phyloP scores from a whole-genome alignment of 805 yeast species.

The Tetrapisispora namnaoensis region DNA sequence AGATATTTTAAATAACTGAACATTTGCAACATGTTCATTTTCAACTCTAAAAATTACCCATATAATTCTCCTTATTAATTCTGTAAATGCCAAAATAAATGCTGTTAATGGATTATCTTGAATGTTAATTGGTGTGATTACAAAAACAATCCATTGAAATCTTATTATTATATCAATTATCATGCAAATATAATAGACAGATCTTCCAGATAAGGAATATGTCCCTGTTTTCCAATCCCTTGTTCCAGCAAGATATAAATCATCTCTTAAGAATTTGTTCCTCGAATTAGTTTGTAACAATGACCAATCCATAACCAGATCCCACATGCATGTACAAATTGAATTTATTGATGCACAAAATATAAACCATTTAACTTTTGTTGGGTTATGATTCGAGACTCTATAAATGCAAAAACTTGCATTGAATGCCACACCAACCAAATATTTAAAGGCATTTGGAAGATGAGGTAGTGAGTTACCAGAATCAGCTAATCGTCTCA shows the following conservation, averaged over 20 bases:
- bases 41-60: conserved; percentile 94
- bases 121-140: conserved; percentile 59
- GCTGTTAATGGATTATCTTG: conserved; percentile 84
- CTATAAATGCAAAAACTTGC: conserved; percentile 70
- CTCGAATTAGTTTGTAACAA: conserved; percentile 53
- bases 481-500: conserved; percentile 84
- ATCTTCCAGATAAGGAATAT: conserved; percentile 21
- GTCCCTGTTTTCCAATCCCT: conserved; percentile 27
- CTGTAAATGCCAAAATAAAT: conserved; percentile 75
- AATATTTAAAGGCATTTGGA: conserved; percentile 76
- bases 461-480: conserved; percentile 95
- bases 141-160: conserved; percentile 89
- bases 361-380: conserved; percentile 51
- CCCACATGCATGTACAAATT: conserved; percentile 68
- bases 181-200: conserved; percentile 66
- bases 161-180: conserved; percentile 62
- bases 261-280: conserved; percentile 55
- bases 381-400: conserved; percentile 20
- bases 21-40: conserved; percentile 91
- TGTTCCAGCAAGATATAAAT: conserved; percentile 49
- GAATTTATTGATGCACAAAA: conserved; percentile 68
- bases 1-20: conserved; percentile 73
- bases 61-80: conserved; percentile 67
- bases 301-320: conserved; percentile 93
- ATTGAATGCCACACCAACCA: conserved; percentile 55